Evolutionary conservation across 441 rosid genomes (phyloP).

Genomic region (Dalechampia spathulata): DNA sequence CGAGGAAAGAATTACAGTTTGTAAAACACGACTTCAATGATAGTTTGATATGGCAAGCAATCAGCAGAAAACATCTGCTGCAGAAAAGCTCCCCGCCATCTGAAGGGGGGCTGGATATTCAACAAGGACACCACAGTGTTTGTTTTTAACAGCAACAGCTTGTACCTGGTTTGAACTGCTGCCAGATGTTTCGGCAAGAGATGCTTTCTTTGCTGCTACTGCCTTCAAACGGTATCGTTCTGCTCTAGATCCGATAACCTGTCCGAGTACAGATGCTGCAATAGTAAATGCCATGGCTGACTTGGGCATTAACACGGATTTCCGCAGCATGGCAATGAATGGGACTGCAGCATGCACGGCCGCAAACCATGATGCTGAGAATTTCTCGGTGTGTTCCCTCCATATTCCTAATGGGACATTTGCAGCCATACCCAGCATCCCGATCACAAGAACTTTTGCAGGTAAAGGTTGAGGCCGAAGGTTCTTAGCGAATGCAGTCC

Average conservation of each 20-base stretch:
- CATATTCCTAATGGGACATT: constrained; percentile 77
- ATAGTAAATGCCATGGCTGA: constrained; percentile 83
- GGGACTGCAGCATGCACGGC: constrained; percentile 89
- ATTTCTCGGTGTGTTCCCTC: constrained; percentile 76
- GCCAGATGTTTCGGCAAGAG: constrained; percentile 17
- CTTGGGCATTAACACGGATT: constrained; percentile 77
- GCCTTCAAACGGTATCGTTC: constrained; percentile 61
- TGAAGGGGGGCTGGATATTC: constrained; percentile 33
- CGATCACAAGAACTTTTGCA: constrained; percentile 63
- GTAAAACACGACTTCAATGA: not conserved
- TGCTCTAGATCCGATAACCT: constrained; percentile 83
- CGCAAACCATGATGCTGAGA: constrained; percentile 67
- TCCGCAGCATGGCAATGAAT: constrained; percentile 79
- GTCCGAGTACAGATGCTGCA: constrained; percentile 73
- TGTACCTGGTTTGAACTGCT: constrained; percentile 20
- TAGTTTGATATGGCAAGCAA: not conserved
- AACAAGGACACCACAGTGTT: constrained; percentile 25
- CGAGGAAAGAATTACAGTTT: constrained; percentile 5
- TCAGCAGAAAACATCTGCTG: constrained; percentile 39
- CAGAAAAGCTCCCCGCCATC: constrained; percentile 24
- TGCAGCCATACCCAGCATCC: constrained; percentile 78
- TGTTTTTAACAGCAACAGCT: constrained; percentile 27
- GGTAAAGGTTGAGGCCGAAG: constrained; percentile 85
- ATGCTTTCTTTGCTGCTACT: constrained; percentile 27
- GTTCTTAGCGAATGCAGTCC: constrained; percentile 59